Evolutionary conservation across 176 grass and related monocot genomes (phyloP), one percentile per base, ranked within the genome.

Genomic region (Aechmea fasciata): DNA sequence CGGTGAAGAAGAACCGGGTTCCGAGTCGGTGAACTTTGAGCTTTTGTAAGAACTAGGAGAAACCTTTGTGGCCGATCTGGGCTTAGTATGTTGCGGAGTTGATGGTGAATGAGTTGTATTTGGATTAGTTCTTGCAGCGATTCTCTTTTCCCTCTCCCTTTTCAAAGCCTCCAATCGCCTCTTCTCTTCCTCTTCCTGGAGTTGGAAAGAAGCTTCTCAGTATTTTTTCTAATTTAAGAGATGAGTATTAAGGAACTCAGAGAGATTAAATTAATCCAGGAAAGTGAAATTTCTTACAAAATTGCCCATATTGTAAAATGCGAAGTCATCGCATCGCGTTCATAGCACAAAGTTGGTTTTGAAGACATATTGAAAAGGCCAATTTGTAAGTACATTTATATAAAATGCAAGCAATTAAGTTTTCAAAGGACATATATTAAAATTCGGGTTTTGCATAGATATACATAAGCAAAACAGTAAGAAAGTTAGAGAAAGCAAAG

Each of bases 61-160:
- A 47, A 73, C 47, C 41, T 79, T 83, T 13, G 67, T 25, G 15
- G 52, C 65, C 11, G 25, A 49, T 15, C 18, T 52, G 13, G 75
- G 2, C 50, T 77, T 77, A 29, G 63, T 54, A 11, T 20, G 62
- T 50, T 75, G 63, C 13, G 62, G 63, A 41, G 49, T 66, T 33
- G 50, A 67, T 53, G 63, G 62, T 63, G 84, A 26, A 71, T 81
- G 78, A 2, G 79, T 73, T 54, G 65, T 65, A 63, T 67, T 63
- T 55, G 75, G 29, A 29, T 65, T 69, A 17, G 71, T 69, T 84
- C 82, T 93, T 41, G 95, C 72, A 20, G 90, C 80, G 14, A 99
- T 99, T 79, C 90, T 87, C 77, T 99, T 93, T 88, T 99, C 80
- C 72, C 95, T 75, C 72, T 99, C 95, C 72, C 78, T 68, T 86